Percentiles rank a stretch among this genome's conserved stretches.
Conservation (phyloP, 805 yeast species). For the Clavispora santaluciae region DNA sequence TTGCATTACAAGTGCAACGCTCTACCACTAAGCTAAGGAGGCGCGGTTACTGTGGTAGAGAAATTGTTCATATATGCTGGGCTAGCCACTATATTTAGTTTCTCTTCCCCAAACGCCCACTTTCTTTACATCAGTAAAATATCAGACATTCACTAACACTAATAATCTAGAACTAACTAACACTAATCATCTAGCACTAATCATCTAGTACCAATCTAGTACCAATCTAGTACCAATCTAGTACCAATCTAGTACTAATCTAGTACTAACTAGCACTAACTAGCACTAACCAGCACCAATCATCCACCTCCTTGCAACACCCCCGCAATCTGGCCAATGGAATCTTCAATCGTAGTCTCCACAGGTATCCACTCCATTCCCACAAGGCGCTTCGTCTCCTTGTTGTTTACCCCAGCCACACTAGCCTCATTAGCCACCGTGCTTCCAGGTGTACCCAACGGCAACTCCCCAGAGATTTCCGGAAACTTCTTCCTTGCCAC, state of each 20-base stretch:
- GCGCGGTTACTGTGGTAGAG: constrained; percentile 45
- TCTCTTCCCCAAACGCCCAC: too few relatives aligned
- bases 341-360: neutral
- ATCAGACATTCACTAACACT: too few relatives aligned
- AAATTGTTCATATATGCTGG: too few relatives aligned
- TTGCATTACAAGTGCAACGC: constrained; percentile 99
- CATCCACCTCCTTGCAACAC: neutral
- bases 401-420: neutral
- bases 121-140: too few relatives aligned
- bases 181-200: too few relatives aligned
- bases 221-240: too few relatives aligned
- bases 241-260: too few relatives aligned
- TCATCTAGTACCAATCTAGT: too few relatives aligned
- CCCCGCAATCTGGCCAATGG: neutral
- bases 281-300: too few relatives aligned
- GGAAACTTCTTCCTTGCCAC: constrained; percentile 21
- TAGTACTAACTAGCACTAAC: too few relatives aligned
- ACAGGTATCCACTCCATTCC: neutral
- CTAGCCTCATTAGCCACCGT: neutral
- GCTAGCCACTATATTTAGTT: too few relatives aligned
- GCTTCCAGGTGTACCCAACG: constrained; percentile 13
- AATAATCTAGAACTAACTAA: too few relatives aligned
- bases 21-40: constrained; percentile 99
- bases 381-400: neutral
- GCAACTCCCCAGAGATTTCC: constrained; percentile 12